These are phyloP conservation scores for Solanum boliviense DNA, from an alignment of 257 asterid genomes.

Conservation along the genomic window DNA sequence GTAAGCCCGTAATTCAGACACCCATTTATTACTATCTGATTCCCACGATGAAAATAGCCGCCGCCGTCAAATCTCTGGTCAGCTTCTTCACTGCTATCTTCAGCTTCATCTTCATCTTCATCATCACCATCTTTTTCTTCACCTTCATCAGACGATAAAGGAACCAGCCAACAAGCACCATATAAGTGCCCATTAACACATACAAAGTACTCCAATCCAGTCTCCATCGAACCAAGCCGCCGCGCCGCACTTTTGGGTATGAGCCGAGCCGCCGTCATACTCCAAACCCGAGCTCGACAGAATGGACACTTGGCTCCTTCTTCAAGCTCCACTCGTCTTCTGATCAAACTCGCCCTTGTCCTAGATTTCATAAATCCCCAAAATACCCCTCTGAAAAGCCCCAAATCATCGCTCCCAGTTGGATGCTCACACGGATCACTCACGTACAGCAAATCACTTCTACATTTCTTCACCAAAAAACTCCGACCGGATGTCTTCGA, in stretches of 20 bases:
- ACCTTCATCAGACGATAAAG: conserved; percentile 47
- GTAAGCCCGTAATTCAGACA: background rate
- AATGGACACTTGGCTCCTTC: conserved; percentile 50
- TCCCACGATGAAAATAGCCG: background rate
- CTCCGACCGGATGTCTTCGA: conserved; percentile 87
- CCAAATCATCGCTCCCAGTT: conserved; percentile 34
- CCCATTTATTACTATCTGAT: background rate
- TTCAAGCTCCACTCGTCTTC: conserved; percentile 45
- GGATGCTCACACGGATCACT: conserved; percentile 87
- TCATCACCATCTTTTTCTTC: background rate
- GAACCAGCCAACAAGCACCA: conserved; percentile 72
- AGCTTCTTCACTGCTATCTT: background rate
- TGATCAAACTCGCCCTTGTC: conserved; percentile 56
- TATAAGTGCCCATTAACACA: conserved; percentile 79
- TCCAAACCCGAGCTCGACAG: conserved; percentile 75
- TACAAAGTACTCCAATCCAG: conserved; percentile 61
- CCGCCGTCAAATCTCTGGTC: background rate
- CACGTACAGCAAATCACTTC: conserved; percentile 58
- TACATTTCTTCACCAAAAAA: conserved; percentile 41
- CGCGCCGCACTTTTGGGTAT: conserved; percentile 59
- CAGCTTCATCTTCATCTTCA: background rate
- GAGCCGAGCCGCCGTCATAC: conserved; percentile 73
- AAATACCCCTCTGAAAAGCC: conserved; percentile 71
- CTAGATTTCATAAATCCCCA: conserved; percentile 45
- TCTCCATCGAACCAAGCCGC: conserved; percentile 61